Percentiles rank a stretch among this genome's conserved stretches.
Conservation (phyloP, 805 yeast species). For the Maudiozyma turicensis region DNA sequence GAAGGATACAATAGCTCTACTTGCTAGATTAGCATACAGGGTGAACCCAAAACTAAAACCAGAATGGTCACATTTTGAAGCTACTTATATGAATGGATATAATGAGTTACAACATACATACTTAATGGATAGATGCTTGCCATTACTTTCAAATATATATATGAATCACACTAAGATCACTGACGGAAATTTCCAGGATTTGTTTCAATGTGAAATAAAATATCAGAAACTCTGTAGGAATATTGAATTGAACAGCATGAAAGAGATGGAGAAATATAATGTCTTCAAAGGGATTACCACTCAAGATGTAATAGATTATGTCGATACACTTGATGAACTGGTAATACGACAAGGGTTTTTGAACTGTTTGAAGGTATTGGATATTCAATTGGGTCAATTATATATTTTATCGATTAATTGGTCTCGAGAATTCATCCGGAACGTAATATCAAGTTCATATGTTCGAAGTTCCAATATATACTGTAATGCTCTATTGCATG, state of each 20-base stretch:
- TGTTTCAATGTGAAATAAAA: constrained; percentile 12
- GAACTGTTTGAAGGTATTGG: constrained; percentile 3
- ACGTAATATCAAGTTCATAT: constrained; percentile 6
- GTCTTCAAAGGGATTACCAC: constrained; percentile 14
- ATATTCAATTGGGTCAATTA: constrained; percentile 5
- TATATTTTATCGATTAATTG: constrained; percentile 26
- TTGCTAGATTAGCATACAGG: constrained; percentile 19
- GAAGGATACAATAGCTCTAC: constrained; percentile 19
- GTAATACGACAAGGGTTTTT: constrained; percentile 12
- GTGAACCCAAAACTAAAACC: constrained; percentile 11
- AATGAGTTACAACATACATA: background rate
- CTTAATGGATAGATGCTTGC: background rate
- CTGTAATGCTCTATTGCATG: constrained; percentile 18
- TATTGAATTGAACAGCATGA: constrained; percentile 20
- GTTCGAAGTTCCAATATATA: constrained; percentile 9
- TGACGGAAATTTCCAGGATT: constrained; percentile 5
- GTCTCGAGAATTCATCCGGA: constrained; percentile 22
- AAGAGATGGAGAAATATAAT: constrained; percentile 12
- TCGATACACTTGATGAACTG: background rate
- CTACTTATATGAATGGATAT: constrained; percentile 17
- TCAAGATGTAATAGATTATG: constrained; percentile 10
- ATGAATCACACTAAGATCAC: constrained; percentile 1
- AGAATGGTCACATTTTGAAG: constrained; percentile 20
- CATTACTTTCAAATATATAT: background rate
- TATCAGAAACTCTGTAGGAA: constrained; percentile 10